A percentile compares a stretch with the other conserved stretches of the same genome.
These are phyloP conservation scores for Teunomyces tritomae DNA, from an alignment of 805 yeast genomes.

Conservation along the genomic window DNA sequence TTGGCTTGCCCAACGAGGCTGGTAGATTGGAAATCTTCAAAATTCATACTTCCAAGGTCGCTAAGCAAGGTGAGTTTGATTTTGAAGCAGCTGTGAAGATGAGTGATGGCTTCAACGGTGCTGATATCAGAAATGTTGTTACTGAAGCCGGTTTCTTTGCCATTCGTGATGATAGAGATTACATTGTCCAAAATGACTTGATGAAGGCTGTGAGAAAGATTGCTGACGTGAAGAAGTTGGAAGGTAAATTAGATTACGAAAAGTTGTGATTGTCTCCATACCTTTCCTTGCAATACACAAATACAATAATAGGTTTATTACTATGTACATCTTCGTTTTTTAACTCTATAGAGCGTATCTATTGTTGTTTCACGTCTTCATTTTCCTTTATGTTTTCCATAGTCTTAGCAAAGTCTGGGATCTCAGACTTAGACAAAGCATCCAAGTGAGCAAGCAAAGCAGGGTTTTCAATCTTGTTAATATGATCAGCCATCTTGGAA, in stretches of 20 bases:
- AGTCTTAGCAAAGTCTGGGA: slow-evolving; percentile 32
- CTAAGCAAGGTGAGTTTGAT: slow-evolving; percentile 93
- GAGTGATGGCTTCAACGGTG: slow-evolving; percentile 99
- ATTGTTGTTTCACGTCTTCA: slow-evolving; percentile 1
- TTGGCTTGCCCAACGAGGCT: slow-evolving; percentile 91
- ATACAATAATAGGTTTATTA: slow-evolving; percentile 3
- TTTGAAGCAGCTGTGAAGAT: slow-evolving; percentile 96
- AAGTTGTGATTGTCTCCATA: slow-evolving; percentile 51
- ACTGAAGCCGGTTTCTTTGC: slow-evolving; percentile 99
- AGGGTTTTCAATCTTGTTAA: slow-evolving; percentile 34
- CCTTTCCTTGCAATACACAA: background rate
- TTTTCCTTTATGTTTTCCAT: slow-evolving; percentile 15
- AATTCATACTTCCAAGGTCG: slow-evolving; percentile 82
- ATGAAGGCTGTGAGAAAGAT: slow-evolving; percentile 99
- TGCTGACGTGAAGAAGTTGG: slow-evolving; percentile 93
- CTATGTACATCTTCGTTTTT: background rate
- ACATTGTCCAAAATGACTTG: slow-evolving; percentile 86
- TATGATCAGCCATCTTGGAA: slow-evolving; percentile 41
- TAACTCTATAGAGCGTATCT: background rate
- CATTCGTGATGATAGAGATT: slow-evolving; percentile 95
- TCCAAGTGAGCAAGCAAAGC: slow-evolving; percentile 39
- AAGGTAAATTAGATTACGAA: slow-evolving; percentile 93
- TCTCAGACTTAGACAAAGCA: slow-evolving; percentile 27
- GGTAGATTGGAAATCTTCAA: slow-evolving; percentile 93
- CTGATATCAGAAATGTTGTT: slow-evolving; percentile 92